These are phyloP conservation scores for Phytomonas sp. DNA, from an alignment of 208 protist genomes.

Conservation along the genomic window DNA sequence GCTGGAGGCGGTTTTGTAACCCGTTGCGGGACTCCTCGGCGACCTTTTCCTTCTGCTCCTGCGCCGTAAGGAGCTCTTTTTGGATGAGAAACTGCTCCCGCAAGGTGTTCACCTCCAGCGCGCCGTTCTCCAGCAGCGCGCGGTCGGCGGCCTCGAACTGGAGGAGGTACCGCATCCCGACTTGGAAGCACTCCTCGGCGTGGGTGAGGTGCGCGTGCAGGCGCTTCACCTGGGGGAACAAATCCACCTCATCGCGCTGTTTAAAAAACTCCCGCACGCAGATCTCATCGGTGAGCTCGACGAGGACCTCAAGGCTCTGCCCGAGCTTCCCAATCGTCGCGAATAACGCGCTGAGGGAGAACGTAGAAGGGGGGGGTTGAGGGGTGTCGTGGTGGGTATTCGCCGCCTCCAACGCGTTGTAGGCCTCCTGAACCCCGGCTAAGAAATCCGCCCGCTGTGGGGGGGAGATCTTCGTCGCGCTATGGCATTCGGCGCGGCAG, in stretches of 20 bases:
- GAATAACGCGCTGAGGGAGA: slow-evolving; percentile 46
- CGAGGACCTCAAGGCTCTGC: slow-evolving; percentile 30
- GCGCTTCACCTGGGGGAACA: slow-evolving; percentile 30
- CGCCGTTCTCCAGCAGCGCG: slow-evolving; percentile 45
- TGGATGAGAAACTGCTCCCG: slow-evolving; percentile 60
- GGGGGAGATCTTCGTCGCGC: not conserved
- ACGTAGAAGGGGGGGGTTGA: slow-evolving; percentile 31
- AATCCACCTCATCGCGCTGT: slow-evolving; percentile 22
- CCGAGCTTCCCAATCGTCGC: slow-evolving; percentile 51
- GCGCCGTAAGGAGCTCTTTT: slow-evolving; percentile 60
- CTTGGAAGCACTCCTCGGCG: slow-evolving; percentile 21
- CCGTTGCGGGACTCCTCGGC: slow-evolving; percentile 32
- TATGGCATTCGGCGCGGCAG: not conserved
- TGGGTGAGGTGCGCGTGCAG: slow-evolving; percentile 34
- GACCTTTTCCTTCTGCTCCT: slow-evolving; percentile 57
- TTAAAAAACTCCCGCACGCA: slow-evolving; percentile 51
- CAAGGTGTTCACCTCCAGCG: slow-evolving; percentile 53
- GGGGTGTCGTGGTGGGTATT: slow-evolving; percentile 17
- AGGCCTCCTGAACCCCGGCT: slow-evolving; percentile 11
- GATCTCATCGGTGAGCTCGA: slow-evolving; percentile 46
- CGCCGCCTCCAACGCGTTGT: slow-evolving; percentile 23
- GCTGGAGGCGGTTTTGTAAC: slow-evolving; percentile 25
- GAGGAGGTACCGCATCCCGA: slow-evolving; percentile 35
- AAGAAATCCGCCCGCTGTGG: not conserved
- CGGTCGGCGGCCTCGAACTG: slow-evolving; percentile 64